Percentiles rank a stretch among this genome's conserved stretches.
Conservation (phyloP, 768 basidiomycete genomes). For the Rhizopogon rudus region DNA sequence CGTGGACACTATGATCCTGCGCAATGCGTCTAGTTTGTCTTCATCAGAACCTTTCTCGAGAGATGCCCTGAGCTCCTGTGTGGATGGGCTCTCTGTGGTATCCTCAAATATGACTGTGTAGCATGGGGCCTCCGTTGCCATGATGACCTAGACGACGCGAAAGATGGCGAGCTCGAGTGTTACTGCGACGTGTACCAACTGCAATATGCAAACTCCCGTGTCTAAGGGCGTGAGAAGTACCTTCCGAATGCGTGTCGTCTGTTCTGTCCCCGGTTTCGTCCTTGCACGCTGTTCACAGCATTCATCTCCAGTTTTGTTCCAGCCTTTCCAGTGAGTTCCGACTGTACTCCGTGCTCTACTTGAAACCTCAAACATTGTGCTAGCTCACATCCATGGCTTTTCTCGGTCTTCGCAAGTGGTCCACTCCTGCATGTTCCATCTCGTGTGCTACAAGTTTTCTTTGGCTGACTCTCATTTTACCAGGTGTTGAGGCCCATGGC, state of each 20-base stretch:
- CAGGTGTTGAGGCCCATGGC: conserved; percentile 73
- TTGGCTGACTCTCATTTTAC: not conserved
- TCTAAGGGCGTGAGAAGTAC: conserved; percentile 16
- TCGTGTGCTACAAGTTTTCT: not conserved
- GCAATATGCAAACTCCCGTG: not conserved
- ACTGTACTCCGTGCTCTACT: not conserved
- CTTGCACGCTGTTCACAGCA: conserved; percentile 2
- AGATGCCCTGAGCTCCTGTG: conserved; percentile 72
- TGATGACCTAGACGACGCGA: conserved; percentile 4
- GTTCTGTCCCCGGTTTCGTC: conserved; percentile 19
- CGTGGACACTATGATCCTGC: conserved; percentile 88
- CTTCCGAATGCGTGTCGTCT: conserved; percentile 4
- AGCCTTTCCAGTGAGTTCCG: not conserved
- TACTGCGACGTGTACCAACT: not conserved
- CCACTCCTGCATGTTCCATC: conserved; percentile 57
- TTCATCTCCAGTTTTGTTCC: not conserved
- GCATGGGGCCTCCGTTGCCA: conserved; percentile 56
- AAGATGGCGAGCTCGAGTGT: not conserved
- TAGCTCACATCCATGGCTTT: conserved; percentile 50
- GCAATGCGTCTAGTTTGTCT: conserved; percentile 93
- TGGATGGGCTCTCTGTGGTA: conserved; percentile 68
- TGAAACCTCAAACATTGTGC: not conserved
- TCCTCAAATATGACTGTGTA: conserved; percentile 80
- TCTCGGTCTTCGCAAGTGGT: conserved; percentile 78
- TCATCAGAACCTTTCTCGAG: conserved; percentile 97